Percentiles rank a stretch among this genome's conserved stretches.
These are phyloP conservation scores for Fusarium chaquense DNA, from an alignment of 2,329 filamentous ascomycete species.

Conservation along the genomic window DNA sequence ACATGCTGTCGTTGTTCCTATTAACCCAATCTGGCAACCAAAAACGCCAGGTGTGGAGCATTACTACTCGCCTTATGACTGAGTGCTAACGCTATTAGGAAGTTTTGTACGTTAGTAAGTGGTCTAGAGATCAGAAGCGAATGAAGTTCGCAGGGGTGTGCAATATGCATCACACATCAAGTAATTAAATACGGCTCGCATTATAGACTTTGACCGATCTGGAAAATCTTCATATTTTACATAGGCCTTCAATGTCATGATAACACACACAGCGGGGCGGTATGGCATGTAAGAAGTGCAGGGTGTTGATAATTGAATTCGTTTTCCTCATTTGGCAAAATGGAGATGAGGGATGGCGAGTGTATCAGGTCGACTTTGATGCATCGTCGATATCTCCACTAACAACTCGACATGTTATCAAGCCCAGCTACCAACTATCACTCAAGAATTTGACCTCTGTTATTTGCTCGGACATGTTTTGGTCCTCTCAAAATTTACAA, in stretches of 20 bases:
- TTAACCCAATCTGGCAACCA: background rate
- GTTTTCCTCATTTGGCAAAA: background rate
- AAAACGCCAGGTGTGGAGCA: background rate
- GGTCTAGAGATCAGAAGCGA: background rate
- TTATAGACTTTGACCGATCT: no score
- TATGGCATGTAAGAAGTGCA: background rate
- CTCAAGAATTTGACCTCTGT: background rate
- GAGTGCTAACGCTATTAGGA: constrained; percentile 3
- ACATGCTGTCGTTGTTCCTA: background rate
- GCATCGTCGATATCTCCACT: background rate
- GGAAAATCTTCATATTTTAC: no score
- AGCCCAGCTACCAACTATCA: background rate
- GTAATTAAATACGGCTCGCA: no score
- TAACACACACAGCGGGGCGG: no score
- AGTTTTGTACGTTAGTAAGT: constrained; percentile 5
- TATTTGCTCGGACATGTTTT: background rate
- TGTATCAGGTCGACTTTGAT: background rate
- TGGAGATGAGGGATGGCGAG: background rate
- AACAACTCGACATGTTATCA: background rate
- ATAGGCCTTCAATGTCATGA: no score
- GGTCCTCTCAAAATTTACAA: background rate
- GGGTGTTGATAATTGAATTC: background rate
- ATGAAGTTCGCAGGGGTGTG: no score
- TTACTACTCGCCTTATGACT: background rate
- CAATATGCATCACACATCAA: no score